Conservation (phyloP, 176 grass and related monocot species). For the Hsuehochloa calcarea region DNA sequence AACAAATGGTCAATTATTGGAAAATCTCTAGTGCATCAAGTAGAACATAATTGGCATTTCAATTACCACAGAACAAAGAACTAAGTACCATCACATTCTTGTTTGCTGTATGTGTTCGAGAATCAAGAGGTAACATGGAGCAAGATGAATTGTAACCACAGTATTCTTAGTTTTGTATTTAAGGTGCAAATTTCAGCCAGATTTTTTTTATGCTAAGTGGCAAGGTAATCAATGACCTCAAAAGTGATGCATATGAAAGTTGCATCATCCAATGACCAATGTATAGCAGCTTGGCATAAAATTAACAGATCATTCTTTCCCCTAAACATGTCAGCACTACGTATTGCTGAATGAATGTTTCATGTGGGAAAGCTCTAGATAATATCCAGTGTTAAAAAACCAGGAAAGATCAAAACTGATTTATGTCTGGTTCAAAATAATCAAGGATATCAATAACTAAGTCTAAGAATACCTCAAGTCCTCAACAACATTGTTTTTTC, state of each 20-base stretch:
- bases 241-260: not conserved
- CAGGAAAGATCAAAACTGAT: not conserved
- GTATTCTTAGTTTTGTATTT: not conserved
- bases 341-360: conserved; percentile 1
- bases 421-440: not conserved
- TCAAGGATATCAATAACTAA: not conserved
- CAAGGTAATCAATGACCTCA: not conserved
- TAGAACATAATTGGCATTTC: not conserved
- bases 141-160: not conserved
- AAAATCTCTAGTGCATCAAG: not conserved
- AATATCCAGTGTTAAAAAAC: not conserved
- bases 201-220: not conserved
- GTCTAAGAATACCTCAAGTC: not conserved
- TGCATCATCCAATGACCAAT: not conserved
- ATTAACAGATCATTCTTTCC: not conserved
- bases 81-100: not conserved
- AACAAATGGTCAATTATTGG: not conserved
- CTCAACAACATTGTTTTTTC: not conserved
- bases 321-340: not conserved
- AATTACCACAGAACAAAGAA: not conserved
- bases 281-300: not conserved
- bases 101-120: not conserved
- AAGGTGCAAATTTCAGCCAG: not conserved
- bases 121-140: not conserved
- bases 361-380: not conserved